phyloP scores from a whole-genome alignment of 176 grass and related monocot species.

The Secale cereale region DNA sequence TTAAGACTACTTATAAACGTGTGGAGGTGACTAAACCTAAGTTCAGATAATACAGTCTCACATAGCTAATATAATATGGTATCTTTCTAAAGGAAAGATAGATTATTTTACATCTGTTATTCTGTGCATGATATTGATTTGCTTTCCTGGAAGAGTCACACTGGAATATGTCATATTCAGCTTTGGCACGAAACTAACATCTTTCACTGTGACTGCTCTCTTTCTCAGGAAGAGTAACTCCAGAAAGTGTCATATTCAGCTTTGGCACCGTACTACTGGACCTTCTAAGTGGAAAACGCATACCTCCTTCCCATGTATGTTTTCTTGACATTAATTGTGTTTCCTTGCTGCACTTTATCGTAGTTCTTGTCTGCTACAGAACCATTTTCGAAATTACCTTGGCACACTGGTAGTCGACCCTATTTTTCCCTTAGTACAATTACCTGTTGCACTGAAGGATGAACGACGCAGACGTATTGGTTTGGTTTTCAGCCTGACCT shows the following conservation, averaged over 20 bases:
- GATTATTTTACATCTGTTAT: neutral
- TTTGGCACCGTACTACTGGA: slow-evolving; percentile 95
- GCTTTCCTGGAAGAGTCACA: slow-evolving; percentile 64
- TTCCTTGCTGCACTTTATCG: neutral
- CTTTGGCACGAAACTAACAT: slow-evolving; percentile 66
- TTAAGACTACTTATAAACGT: neutral
- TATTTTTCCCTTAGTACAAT: neutral
- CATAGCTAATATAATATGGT: slow-evolving; percentile 1
- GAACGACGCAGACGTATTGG: neutral
- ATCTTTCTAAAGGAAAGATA: neutral
- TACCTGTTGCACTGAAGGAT: neutral
- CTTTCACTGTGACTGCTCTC: slow-evolving; percentile 16
- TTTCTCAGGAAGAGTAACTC: slow-evolving; percentile 82
- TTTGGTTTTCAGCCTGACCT: neutral
- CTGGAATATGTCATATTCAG: slow-evolving; percentile 77
- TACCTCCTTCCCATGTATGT: slow-evolving; percentile 95
- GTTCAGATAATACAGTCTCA: neutral
- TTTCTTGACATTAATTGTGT: slow-evolving; percentile 4
- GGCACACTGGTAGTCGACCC: neutral
- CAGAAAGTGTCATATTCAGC: slow-evolving; percentile 96
- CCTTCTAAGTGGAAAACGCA: slow-evolving; percentile 94
- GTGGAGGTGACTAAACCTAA: neutral
- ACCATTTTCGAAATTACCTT: neutral
- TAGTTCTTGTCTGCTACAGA: neutral
- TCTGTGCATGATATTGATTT: slow-evolving; percentile 1